phyloP scores from a whole-genome alignment of 352 stramenopile genomes.

The Phytophthora constricta region DNA sequence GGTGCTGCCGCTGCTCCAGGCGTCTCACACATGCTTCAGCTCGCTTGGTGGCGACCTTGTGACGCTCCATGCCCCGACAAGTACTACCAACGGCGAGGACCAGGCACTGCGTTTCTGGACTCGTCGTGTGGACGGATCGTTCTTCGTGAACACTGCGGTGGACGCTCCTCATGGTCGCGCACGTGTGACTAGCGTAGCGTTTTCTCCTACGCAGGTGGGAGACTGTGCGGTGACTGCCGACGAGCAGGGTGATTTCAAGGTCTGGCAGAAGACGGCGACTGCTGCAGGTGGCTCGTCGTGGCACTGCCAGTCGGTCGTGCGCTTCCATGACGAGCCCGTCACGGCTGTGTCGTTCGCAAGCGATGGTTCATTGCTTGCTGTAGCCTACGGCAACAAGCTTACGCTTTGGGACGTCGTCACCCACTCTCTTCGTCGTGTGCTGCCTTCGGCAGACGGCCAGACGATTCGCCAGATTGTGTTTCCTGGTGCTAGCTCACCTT shows the following conservation, averaged over 20 bases:
- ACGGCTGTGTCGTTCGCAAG: conserved; percentile 69
- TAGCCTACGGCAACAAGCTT: conserved; percentile 81
- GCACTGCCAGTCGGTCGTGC: conserved; percentile 81
- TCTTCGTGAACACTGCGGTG: conserved; percentile 84
- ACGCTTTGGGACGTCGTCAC: conserved; percentile 87
- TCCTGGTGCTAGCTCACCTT: conserved; percentile 60
- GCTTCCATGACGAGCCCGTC: conserved; percentile 76
- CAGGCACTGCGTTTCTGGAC: conserved; percentile 82
- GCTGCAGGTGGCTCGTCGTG: conserved; percentile 44
- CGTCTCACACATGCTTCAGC: conserved; percentile 65
- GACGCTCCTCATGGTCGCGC: conserved; percentile 75
- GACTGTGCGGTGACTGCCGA: conserved; percentile 74
- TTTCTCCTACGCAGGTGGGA: conserved; percentile 46
- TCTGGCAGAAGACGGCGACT: conserved; percentile 64
- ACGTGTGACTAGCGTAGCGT: conserved; percentile 61
- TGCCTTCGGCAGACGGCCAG: conserved; percentile 66
- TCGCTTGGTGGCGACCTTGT: conserved; percentile 55
- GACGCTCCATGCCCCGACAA: conserved; percentile 60
- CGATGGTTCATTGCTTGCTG: conserved; percentile 85
- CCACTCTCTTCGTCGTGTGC: conserved; percentile 77
- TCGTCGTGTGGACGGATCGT: conserved; percentile 73
- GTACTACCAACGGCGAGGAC: conserved; percentile 40
- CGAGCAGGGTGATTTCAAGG: conserved; percentile 74
- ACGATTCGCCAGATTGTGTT: conserved; percentile 69
- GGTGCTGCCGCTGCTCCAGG: conserved; percentile 54